Base-by-base conservation (phyloP, 2,329 filamentous ascomycete genomes). In the Xylaria sp. region DNA sequence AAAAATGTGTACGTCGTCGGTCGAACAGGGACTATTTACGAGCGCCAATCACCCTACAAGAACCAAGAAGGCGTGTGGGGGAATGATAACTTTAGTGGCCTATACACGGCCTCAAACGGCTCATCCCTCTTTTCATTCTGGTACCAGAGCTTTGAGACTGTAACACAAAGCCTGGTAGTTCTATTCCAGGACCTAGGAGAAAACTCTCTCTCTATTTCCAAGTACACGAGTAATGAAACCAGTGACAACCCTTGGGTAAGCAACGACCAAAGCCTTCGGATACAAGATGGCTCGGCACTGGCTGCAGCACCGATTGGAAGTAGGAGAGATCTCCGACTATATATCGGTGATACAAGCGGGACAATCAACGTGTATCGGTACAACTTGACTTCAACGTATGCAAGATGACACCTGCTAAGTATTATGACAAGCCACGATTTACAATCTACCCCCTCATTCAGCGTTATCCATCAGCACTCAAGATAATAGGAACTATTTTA, bases 401-500 rank as follows among this genome's bases (percentile, higher is more conserved):
- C n/a, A n/a, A n/a, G n/a, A n/a, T n/a, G n/a, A n/a, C n/a, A n/a
- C n/a, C n/a, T n/a, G n/a, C n/a, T n/a, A n/a, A n/a, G n/a, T n/a
- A n/a, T n/a, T n/a, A n/a, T n/a, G n/a, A n/a, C n/a, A n/a, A n/a
- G n/a, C n/a, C n/a, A n/a, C 54, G 3, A 27, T 6, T 1, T 27
- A 45, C 19, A 21, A 45, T 11, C 19, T 57, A 19, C 19, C 19
- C 17, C 19, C 27, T 19, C 36, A 30, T 17, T 8, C n/a, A 14
- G 3, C 54, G 11, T 19, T 57, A 14, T 45, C 19, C 8, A 19
- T 57, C 36, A 57, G 54, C 54, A 57, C 11, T 4, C 54, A 57
- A 19, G 36, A 57, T 30, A 57, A 57, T 17, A 57, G 54, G 30
- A 17, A 45, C 11, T 42, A 57, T 11, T 57, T 57, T 45, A 57